phyloP scores from a whole-genome alignment of 2,329 filamentous ascomycete genomes.

The Pseudocercospora vitis region DNA sequence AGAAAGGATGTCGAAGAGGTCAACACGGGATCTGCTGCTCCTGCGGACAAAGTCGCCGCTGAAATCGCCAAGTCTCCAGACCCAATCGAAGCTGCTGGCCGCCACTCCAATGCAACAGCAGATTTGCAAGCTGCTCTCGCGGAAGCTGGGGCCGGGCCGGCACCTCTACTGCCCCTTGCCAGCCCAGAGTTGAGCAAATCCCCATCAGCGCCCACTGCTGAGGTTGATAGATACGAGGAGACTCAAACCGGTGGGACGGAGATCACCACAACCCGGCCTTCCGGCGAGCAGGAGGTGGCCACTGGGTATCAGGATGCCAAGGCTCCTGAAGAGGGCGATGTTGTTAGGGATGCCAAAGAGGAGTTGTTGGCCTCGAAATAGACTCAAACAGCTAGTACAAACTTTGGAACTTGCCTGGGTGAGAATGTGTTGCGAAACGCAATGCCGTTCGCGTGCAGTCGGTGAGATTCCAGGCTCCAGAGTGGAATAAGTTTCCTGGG shows the following conservation, averaged over 20 bases:
- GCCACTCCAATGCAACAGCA: conserved; percentile 22
- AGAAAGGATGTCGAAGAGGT: conserved; percentile 29
- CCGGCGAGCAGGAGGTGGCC: conserved; percentile 31
- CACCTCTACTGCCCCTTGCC: conserved; percentile 13
- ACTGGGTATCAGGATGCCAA: conserved; percentile 35
- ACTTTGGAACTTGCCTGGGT: not conserved
- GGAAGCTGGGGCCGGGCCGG: conserved; percentile 26
- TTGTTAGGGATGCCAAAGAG: conserved; percentile 34
- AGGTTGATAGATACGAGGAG: conserved; percentile 16
- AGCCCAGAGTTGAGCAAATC: conserved; percentile 13
- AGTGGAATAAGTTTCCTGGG: too few species aligned
- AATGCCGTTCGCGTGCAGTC: too few species aligned
- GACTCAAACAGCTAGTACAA: not conserved
- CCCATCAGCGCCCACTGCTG: conserved; percentile 8
- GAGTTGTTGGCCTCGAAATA: not conserved
- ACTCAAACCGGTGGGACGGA: conserved; percentile 23
- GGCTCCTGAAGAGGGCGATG: conserved; percentile 36
- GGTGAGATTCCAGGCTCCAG: too few species aligned
- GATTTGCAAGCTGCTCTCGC: conserved; percentile 29
- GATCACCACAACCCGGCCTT: conserved; percentile 24
- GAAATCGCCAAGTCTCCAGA: conserved; percentile 24
- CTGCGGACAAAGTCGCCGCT: conserved; percentile 21
- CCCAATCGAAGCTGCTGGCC: conserved; percentile 21
- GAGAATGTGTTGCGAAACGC: too few species aligned
- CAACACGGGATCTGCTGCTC: conserved; percentile 31